Evolutionary conservation across 2,329 filamentous ascomycete genomes (phyloP).

Genomic region (Clonostachys byssicola): DNA sequence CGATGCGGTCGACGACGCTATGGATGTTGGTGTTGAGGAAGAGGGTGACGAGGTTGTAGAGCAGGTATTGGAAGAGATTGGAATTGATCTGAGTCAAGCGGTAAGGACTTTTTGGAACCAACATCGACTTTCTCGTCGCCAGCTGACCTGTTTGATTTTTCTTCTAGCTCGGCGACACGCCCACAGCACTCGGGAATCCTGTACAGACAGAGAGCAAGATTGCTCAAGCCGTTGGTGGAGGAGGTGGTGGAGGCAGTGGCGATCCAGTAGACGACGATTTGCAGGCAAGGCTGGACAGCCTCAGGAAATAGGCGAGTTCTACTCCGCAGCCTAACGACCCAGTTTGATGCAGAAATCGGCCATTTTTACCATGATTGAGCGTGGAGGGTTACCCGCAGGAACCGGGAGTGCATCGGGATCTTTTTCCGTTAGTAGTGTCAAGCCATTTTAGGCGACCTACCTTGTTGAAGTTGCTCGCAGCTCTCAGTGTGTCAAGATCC

Average conservation of each 20-base stretch:
- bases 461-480: too few species aligned
- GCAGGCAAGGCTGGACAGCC: conserved; percentile 86
- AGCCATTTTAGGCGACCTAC: too few species aligned
- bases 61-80: conserved; percentile 94
- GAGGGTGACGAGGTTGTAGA: conserved; percentile 97
- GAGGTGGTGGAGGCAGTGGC: conserved; percentile 47
- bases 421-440: too few species aligned
- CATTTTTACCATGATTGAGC: too few species aligned
- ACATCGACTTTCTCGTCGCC: background rate
- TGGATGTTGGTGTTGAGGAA: conserved; percentile 84
- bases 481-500: too few species aligned
- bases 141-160: background rate
- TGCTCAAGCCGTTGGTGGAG: conserved; percentile 75
- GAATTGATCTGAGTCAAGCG: conserved; percentile 83
- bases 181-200: conserved; percentile 73
- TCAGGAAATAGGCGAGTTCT: conserved; percentile 49
- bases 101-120: conserved; percentile 47
- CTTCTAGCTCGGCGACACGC: conserved; percentile 82
- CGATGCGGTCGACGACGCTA: conserved; percentile 95
- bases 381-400: too few species aligned
- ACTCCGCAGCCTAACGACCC: too few species aligned
- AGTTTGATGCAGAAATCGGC: too few species aligned
- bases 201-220: conserved; percentile 71
- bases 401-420: too few species aligned
- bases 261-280: conserved; percentile 84